phyloP scores from a whole-genome alignment of 2,329 filamentous ascomycete species.

The Hypoxylon sp. region DNA sequence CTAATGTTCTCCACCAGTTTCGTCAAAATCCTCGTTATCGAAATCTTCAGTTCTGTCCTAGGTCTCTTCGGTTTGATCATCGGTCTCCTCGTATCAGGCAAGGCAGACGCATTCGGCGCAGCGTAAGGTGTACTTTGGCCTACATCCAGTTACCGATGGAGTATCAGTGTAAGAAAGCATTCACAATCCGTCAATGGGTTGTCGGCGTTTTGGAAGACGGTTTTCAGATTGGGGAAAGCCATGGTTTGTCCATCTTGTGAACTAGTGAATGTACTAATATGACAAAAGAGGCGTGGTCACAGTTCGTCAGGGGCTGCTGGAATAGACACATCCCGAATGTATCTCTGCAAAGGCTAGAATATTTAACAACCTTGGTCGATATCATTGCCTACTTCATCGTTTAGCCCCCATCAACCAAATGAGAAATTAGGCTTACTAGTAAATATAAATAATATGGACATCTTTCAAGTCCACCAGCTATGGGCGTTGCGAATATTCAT shows the following conservation, averaged over 20 bases:
- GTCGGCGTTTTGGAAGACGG: slow-evolving; percentile 44
- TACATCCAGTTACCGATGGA: slow-evolving; percentile 2
- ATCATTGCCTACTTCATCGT: slow-evolving; percentile 4
- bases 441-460: slow-evolving; percentile 17
- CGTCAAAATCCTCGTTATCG: slow-evolving; percentile 98
- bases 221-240: slow-evolving; percentile 35
- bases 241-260: slow-evolving; percentile 36
- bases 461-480: not conserved
- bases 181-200: slow-evolving; percentile 40
- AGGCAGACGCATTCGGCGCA: slow-evolving; percentile 78
- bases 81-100: slow-evolving; percentile 86
- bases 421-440: slow-evolving; percentile 19
- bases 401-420: slow-evolving; percentile 2
- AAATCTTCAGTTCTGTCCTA: slow-evolving; percentile 98
- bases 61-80: slow-evolving; percentile 97
- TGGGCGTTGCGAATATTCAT: not conserved
- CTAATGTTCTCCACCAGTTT: slow-evolving; percentile 68
- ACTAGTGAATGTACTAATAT: slow-evolving; percentile 44
- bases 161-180: slow-evolving; percentile 42
- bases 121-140: slow-evolving; percentile 19
- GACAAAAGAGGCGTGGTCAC: slow-evolving; percentile 28
- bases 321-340: slow-evolving; percentile 29
- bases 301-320: slow-evolving; percentile 35
- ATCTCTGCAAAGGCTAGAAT: slow-evolving; percentile 8
- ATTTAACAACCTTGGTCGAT: slow-evolving; percentile 7